Conservation (phyloP, 805 yeast species). For the Candida ascalaphidarum region DNA sequence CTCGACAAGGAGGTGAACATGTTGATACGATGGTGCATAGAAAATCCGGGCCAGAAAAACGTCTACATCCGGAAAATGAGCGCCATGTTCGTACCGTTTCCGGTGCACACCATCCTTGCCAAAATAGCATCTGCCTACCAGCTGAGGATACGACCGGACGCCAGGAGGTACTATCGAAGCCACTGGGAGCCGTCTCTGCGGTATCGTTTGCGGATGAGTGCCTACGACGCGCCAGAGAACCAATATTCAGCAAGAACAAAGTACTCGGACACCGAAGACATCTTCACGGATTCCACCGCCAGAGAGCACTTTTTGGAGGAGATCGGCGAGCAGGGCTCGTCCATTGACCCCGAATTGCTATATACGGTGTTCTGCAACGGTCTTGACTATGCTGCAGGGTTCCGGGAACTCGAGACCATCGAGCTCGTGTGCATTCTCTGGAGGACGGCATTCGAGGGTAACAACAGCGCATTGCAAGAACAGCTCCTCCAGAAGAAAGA, state of each 20-base stretch:
- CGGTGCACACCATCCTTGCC: no score
- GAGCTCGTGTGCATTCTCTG: conserved; percentile 15
- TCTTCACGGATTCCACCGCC: conserved; percentile 3
- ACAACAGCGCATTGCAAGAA: conserved; percentile 8
- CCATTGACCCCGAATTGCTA: conserved; percentile 9
- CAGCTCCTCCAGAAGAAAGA: conserved; percentile 11
- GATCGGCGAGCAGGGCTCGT: background rate
- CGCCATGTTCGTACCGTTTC: no score
- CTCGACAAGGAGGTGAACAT: background rate
- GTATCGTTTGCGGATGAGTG: no score
- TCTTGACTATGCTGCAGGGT: conserved; percentile 15
- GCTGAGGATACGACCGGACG: no score
- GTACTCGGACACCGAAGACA: conserved; percentile 8
- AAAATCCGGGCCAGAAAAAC: background rate
- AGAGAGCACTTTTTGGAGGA: conserved; percentile 1
- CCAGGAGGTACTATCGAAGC: no score
- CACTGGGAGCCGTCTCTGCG: no score
- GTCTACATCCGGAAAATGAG: no score
- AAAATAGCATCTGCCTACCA: no score
- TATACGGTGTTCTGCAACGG: conserved; percentile 10
- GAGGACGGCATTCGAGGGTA: conserved; percentile 10
- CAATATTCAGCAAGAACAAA: no score
- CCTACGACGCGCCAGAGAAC: no score
- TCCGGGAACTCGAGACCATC: conserved; percentile 8
- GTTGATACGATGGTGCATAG: background rate